These are phyloP conservation scores for Vanilla planifolia DNA, from an alignment of 106 monocot genomes.

Conservation along the genomic window DNA sequence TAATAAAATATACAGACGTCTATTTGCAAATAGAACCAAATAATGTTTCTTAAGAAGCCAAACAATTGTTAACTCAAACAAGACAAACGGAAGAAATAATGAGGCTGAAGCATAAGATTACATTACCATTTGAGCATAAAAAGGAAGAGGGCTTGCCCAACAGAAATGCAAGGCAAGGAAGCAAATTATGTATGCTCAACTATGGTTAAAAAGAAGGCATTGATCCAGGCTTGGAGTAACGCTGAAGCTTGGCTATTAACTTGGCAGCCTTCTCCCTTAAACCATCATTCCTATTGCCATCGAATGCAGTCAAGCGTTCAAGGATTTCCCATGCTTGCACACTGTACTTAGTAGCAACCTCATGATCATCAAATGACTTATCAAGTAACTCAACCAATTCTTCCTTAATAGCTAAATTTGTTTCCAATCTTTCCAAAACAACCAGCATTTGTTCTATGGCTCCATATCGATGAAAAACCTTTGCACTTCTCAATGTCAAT, in stretches of 20 bases:
- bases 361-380: not conserved
- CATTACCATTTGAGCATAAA: too few relatives aligned
- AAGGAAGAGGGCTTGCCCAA: too few relatives aligned
- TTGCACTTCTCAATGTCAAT: not conserved
- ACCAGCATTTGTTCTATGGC: slow-evolving; percentile 12
- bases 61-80: too few relatives aligned
- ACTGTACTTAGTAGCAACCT: not conserved
- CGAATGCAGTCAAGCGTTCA: not conserved
- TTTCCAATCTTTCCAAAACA: slow-evolving; percentile 7
- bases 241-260: not conserved
- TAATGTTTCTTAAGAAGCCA: too few relatives aligned
- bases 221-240: not conserved
- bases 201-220: too few relatives aligned
- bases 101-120: too few relatives aligned
- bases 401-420: not conserved
- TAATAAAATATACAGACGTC: too few relatives aligned
- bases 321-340: not conserved
- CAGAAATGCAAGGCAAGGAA: too few relatives aligned
- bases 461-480: slow-evolving; percentile 4
- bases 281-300: not conserved
- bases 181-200: too few relatives aligned
- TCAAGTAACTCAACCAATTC: slow-evolving; percentile 2
- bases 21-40: too few relatives aligned
- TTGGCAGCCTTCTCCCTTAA: not conserved
- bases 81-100: too few relatives aligned